Evolutionary conservation across 306 rosid genomes (phyloP).

Genomic region (Vicia sativa): DNA sequence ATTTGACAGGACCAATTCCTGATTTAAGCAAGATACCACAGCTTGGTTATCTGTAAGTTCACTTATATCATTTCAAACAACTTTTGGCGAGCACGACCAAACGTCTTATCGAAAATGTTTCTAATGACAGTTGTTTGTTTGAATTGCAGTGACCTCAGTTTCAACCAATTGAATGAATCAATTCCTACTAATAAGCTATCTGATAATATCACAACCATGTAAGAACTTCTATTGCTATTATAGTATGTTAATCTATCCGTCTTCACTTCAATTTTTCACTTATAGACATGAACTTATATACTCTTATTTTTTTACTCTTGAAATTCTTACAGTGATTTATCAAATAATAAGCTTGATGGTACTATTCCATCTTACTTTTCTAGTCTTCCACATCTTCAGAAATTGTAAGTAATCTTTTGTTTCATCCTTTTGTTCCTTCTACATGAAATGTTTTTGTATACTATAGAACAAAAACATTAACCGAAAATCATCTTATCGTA

Average conservation of each 20-base stretch:
- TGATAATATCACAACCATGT: constrained; percentile 75
- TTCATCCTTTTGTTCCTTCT: constrained; percentile 22
- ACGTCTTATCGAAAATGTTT: constrained; percentile 9
- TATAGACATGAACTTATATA: constrained; percentile 11
- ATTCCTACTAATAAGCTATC: constrained; percentile 68
- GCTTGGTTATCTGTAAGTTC: constrained; percentile 68
- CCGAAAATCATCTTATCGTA: too few species aligned
- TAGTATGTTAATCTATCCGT: constrained; percentile 16
- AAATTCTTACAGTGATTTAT: constrained; percentile 58
- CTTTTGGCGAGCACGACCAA: too few species aligned
- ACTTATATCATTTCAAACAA: constrained; percentile 26
- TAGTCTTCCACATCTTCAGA: constrained; percentile 69
- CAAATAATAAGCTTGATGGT: constrained; percentile 74
- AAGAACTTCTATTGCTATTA: constrained; percentile 47
- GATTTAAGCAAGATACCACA: constrained; percentile 65
- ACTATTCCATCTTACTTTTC: constrained; percentile 68
- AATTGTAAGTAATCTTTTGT: constrained; percentile 58
- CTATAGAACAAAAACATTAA: not conserved
- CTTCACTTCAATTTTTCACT: not conserved
- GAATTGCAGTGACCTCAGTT: constrained; percentile 76
- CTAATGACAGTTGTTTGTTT: constrained; percentile 33
- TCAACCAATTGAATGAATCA: constrained; percentile 69
- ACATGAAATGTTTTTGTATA: not conserved
- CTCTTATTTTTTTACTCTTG: constrained; percentile 9
- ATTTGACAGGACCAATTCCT: constrained; percentile 77